These are phyloP conservation scores for Nigrospora oryzae DNA, from an alignment of 2,329 filamentous ascomycete genomes.

Conservation along the genomic window DNA sequence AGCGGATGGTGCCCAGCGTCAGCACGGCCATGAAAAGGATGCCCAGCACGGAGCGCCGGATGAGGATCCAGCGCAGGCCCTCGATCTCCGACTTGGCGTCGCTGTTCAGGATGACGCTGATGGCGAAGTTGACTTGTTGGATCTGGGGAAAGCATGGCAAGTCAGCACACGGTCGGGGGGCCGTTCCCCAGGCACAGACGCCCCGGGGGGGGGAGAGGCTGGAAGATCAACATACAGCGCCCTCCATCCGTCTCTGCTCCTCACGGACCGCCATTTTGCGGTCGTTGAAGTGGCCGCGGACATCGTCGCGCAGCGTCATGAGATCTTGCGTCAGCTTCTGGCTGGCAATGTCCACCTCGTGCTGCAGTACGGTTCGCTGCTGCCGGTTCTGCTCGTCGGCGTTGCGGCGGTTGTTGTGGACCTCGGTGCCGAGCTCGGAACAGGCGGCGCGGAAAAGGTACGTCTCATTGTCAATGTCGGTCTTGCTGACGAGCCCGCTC, in stretches of 20 bases:
- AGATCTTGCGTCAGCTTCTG: slow-evolving; percentile 83
- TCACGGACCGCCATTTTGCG: slow-evolving; percentile 85
- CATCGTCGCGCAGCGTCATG: slow-evolving; percentile 71
- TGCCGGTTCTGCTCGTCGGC: slow-evolving; percentile 76
- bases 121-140: slow-evolving; percentile 93
- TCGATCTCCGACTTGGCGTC: slow-evolving; percentile 91
- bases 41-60: slow-evolving; percentile 53
- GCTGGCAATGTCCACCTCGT: slow-evolving; percentile 87
- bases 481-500: slow-evolving; percentile 76
- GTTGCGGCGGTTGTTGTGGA: slow-evolving; percentile 66
- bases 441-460: slow-evolving; percentile 94
- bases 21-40: slow-evolving; percentile 58
- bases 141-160: slow-evolving; percentile 40
- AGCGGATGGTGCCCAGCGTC: slow-evolving; percentile 50
- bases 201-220: background rate
- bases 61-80: slow-evolving; percentile 77
- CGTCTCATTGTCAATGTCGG: slow-evolving; percentile 86
- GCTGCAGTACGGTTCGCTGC: slow-evolving; percentile 78
- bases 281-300: slow-evolving; percentile 96
- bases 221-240: slow-evolving; percentile 46
- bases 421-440: slow-evolving; percentile 81
- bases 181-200: background rate
- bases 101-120: slow-evolving; percentile 81
- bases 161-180: background rate
- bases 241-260: slow-evolving; percentile 79